Conservation (phyloP, 306 rosid species). For the Sicyos baderoa region DNA sequence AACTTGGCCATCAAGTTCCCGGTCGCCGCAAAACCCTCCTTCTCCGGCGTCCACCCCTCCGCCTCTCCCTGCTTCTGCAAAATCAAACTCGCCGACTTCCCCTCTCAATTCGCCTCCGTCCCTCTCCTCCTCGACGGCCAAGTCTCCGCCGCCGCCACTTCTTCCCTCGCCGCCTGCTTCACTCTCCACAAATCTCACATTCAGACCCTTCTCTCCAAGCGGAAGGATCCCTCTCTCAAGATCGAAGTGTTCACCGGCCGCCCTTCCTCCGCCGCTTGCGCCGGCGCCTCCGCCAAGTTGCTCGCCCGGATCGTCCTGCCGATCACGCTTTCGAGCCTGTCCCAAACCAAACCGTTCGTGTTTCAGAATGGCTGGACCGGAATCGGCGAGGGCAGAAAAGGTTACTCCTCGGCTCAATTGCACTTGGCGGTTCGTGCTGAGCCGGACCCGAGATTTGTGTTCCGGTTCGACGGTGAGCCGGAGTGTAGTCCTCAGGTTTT, state of each 20-base stretch:
- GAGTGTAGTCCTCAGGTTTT: slow-evolving; percentile 85
- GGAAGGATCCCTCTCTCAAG: slow-evolving; percentile 27
- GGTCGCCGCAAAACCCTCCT: slow-evolving; percentile 37
- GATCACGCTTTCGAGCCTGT: slow-evolving; percentile 27
- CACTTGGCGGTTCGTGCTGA: slow-evolving; percentile 47
- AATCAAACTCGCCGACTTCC: slow-evolving; percentile 39
- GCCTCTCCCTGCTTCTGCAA: slow-evolving; percentile 51
- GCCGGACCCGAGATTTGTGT: slow-evolving; percentile 71
- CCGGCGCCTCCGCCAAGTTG: slow-evolving; percentile 27
- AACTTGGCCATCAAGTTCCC: slow-evolving; percentile 56
- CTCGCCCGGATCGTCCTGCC: slow-evolving; percentile 45
- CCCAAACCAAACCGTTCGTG: slow-evolving; percentile 33
- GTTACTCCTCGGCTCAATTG: slow-evolving; percentile 32
- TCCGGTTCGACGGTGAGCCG: slow-evolving; percentile 70
- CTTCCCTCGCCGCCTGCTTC: slow-evolving; percentile 40
- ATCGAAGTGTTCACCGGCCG: slow-evolving; percentile 43
- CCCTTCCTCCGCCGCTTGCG: slow-evolving; percentile 25
- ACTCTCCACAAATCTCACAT: slow-evolving; percentile 45
- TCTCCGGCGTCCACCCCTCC: slow-evolving; percentile 52
- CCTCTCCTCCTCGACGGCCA: slow-evolving; percentile 26
- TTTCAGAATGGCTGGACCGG: slow-evolving; percentile 62
- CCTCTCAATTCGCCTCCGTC: slow-evolving; percentile 32
- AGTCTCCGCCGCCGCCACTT: background rate
- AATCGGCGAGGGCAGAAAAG: slow-evolving; percentile 23
- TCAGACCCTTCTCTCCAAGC: slow-evolving; percentile 22